Evolutionary conservation across 176 grass and related monocot species (phyloP).

Genomic region (Aegilops longissima): DNA sequence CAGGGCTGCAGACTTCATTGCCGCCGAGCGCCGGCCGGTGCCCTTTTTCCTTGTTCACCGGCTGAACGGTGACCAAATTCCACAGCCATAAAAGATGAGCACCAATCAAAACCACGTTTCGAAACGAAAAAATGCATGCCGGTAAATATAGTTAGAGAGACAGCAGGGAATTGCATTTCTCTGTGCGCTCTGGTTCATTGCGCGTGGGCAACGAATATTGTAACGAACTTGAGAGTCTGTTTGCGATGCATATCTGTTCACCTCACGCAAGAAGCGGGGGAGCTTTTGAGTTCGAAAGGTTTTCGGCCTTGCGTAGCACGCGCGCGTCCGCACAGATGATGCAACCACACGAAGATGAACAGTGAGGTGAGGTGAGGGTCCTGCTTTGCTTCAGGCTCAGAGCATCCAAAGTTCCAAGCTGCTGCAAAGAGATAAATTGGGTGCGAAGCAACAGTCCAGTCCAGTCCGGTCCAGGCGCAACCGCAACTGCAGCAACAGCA

Average conservation of each 20-base stretch:
- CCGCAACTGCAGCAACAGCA: neutral
- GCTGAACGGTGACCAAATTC: neutral
- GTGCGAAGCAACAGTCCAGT: neutral
- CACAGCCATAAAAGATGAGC: neutral
- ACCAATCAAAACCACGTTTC: too few relatives aligned
- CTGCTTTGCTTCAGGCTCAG: neutral
- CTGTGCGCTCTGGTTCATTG: too few relatives aligned
- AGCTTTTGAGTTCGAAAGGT: neutral
- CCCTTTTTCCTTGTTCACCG: neutral
- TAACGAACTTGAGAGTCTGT: too few relatives aligned
- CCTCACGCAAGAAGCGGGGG: neutral
- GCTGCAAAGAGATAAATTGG: neutral
- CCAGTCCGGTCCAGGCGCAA: neutral
- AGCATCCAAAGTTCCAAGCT: slow-evolving; percentile 25
- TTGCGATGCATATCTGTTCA: too few relatives aligned
- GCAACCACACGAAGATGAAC: neutral
- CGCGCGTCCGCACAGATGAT: neutral
- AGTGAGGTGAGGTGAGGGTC: neutral
- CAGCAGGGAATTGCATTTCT: too few relatives aligned
- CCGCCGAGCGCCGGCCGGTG: neutral
- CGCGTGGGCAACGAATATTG: too few relatives aligned
- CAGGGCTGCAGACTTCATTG: neutral
- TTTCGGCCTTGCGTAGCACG: neutral
- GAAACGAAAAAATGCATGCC: too few relatives aligned
- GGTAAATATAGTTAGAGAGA: neutral